These are phyloP conservation scores for Craspedostauros australis DNA, from an alignment of 108 stramenopile genomes.

Conservation along the genomic window DNA sequence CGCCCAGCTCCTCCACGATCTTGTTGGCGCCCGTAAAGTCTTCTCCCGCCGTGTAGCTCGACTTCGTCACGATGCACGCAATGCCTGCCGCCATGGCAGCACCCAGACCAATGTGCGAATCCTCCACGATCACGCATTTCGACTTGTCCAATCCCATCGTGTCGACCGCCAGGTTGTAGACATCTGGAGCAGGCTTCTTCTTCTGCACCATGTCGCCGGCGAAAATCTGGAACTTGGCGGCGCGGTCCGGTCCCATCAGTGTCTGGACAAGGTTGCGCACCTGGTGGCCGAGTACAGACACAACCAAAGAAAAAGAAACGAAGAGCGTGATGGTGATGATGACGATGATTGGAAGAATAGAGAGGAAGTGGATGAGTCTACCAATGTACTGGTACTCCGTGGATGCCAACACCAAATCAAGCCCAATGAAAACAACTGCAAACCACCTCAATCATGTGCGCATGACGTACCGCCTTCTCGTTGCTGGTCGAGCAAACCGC, in stretches of 20 bases:
- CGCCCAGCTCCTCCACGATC: conserved; percentile 80
- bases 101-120: conserved; percentile 83
- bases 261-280: conserved; percentile 75
- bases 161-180: conserved; percentile 88
- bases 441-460: too few species aligned
- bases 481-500: conserved; percentile 91
- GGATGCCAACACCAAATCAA: too few species aligned
- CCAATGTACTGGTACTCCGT: too few species aligned
- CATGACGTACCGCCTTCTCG: conserved; percentile 91
- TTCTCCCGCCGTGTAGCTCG: conserved; percentile 76
- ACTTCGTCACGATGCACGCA: conserved; percentile 78
- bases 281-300: too few species aligned
- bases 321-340: too few species aligned
- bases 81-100: conserved; percentile 87
- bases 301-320: too few species aligned
- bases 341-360: too few species aligned
- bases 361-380: too few species aligned
- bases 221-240: conserved; percentile 72
- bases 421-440: too few species aligned
- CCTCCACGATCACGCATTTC: conserved; percentile 87
- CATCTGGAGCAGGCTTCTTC: conserved; percentile 93
- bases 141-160: conserved; percentile 78
- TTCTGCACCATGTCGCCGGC: conserved; percentile 89
- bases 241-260: conserved; percentile 81
- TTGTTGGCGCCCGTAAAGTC: conserved; percentile 83